Base-by-base conservation (phyloP, 371 early-diverging fungal species). In the Syncephalastrum monosporum region DNA sequence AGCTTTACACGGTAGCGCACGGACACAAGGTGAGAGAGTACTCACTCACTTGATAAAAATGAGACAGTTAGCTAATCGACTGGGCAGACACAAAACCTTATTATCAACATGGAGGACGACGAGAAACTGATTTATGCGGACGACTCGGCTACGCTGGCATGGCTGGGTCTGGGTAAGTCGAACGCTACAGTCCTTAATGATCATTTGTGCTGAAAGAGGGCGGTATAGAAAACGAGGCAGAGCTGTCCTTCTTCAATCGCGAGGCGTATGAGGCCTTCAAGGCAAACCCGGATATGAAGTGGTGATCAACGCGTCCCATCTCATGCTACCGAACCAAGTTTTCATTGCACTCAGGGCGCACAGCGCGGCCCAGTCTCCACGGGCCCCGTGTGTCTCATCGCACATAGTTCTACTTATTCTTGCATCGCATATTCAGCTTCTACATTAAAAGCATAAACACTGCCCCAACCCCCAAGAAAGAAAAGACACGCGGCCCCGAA, bases 41-140 rank as follows among this genome's bases (percentile, higher is more conserved):
- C n/a, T 47, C 19, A 42, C 27, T 45, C 12, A 47, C 15, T 15
- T 47, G 12, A 24, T 3, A 46, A 38, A 50, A 5, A 4, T 13
- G 15, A 19, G 38, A 21, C 7, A 27, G n/a, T 49, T n/a, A 47
- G 27, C 7, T 48, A 57, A 29, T 21, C 41, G n/a, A 50, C n/a
- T 56, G 15, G 44, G 24, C 57, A 79, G 81, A 84, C 89, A 16
- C 81, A 85, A 69, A 91, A 93, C 65, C 71, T 95, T 47, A 87
- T 91, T 51, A 92, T 95, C 71, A 95, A 95, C 68, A 63, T 91
- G 60, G 94, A 92, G 46, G 77, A 91, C 55, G 89, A 88, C 41
- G 88, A 85, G 17, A 79, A 82, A 42, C 75, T 82, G 66, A 75
- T 88, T 57, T 69, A 90, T 46, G 56, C 63, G 13, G 80, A 90